These are phyloP conservation scores for Kodamaea arcana DNA, from an alignment of 1,139 yeast species.

Conservation along the genomic window DNA sequence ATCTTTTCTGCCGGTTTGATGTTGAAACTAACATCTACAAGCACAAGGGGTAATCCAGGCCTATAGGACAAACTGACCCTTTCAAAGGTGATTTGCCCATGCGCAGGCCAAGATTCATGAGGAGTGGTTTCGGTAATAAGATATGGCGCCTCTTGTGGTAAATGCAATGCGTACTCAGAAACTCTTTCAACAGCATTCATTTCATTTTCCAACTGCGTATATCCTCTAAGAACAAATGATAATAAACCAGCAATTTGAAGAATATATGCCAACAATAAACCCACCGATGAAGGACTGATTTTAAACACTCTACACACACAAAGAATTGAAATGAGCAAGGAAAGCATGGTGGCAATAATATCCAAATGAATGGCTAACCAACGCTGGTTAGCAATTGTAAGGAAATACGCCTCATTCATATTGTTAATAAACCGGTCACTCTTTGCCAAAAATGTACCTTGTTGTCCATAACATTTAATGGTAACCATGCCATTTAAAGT, in stretches of 20 bases:
- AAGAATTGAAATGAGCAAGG: conserved; percentile 50
- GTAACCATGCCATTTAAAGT: conserved; percentile 67
- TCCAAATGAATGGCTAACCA: conserved; percentile 73
- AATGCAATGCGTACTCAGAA: conserved; percentile 55
- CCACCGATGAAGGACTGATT: conserved; percentile 63
- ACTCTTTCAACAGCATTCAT: conserved; percentile 86
- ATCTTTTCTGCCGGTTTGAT: conserved; percentile 56
- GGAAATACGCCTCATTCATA: conserved; percentile 69
- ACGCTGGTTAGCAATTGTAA: conserved; percentile 68
- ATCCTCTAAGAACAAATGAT: conserved; percentile 45
- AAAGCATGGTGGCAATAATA: conserved; percentile 31
- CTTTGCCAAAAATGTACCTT: conserved; percentile 46
- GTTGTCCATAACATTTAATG: conserved; percentile 57
- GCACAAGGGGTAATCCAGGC: conserved; percentile 68
- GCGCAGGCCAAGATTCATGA: conserved; percentile 39
- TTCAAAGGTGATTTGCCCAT: conserved; percentile 52
- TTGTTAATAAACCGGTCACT: conserved; percentile 51
- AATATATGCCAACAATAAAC: conserved; percentile 63
- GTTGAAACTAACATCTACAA: conserved; percentile 48
- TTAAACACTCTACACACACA: conserved; percentile 63
- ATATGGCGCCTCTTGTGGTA: conserved; percentile 42
- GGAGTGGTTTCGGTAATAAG: conserved; percentile 49
- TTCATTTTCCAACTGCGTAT: conserved; percentile 73
- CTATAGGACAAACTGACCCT: conserved; percentile 67
- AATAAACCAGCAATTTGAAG: conserved; percentile 47